phyloP scores from a whole-genome alignment of 306 rosid genomes.

The Casuarina cunninghamiana region DNA sequence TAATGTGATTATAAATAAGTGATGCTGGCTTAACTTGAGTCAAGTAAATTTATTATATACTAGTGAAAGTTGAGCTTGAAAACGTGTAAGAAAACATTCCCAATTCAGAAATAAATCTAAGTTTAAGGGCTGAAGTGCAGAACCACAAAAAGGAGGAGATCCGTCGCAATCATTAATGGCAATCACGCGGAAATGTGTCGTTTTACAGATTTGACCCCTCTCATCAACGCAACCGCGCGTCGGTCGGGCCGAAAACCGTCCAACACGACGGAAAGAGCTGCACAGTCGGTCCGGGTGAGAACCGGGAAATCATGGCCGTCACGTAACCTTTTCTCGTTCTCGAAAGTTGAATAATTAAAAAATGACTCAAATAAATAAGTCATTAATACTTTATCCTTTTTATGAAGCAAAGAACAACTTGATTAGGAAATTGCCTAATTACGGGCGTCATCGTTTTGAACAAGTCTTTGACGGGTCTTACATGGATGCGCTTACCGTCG shows the following conservation, averaged over 20 bases:
- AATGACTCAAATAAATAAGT: not conserved
- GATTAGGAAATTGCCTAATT: not conserved
- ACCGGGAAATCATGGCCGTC: not conserved
- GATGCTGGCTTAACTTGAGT: no score
- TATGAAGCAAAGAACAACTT: not conserved
- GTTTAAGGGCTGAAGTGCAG: slow-evolving; percentile 26
- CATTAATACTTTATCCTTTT: not conserved
- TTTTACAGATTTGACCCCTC: slow-evolving; percentile 44
- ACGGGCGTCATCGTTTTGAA: not conserved
- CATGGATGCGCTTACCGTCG: not conserved
- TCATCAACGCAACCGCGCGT: not conserved
- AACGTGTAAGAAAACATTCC: not conserved
- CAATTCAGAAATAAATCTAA: not conserved
- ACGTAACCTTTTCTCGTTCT: not conserved
- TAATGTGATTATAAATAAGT: no score
- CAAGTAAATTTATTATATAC: no score
- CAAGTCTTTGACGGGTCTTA: not conserved
- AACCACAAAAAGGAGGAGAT: slow-evolving; percentile 12
- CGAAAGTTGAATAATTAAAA: no score
- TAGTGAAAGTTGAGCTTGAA: no score
- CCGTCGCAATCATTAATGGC: slow-evolving; percentile 61
- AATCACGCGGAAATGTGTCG: slow-evolving; percentile 48
- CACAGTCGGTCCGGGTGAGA: not conserved
- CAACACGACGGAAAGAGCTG: not conserved
- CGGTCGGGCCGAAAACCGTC: not conserved